Percentiles rank a stretch among this genome's conserved stretches.
Conservation (phyloP, 108 stramenopile genomes). For the Hondaea fermentalgiana region DNA sequence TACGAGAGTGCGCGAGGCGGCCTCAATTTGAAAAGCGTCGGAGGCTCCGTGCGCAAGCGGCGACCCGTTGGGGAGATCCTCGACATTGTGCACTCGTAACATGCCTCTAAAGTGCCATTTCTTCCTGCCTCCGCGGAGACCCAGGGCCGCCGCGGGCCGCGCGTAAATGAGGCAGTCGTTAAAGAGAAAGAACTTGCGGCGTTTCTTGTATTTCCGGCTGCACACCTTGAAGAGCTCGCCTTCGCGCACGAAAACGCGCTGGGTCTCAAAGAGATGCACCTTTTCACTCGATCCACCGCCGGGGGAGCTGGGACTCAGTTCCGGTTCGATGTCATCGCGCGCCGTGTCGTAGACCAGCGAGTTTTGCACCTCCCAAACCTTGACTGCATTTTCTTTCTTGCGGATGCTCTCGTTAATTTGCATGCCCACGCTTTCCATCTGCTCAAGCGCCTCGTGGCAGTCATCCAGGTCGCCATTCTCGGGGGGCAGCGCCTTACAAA, state of each 20-base stretch:
- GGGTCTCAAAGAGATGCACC: not conserved
- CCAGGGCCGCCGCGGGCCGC: not conserved
- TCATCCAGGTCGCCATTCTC: not conserved
- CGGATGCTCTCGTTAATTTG: not conserved
- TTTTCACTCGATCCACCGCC: not conserved
- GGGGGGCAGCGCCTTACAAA: not conserved
- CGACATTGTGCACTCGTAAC: not conserved
- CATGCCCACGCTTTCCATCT: not conserved
- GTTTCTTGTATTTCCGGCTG: not conserved
- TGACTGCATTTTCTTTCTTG: slow-evolving; percentile 8
- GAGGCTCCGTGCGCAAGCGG: not conserved
- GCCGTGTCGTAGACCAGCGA: not conserved
- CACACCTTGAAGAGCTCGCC: slow-evolving; percentile 16
- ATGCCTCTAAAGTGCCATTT: not conserved
- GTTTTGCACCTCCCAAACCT: slow-evolving; percentile 8
- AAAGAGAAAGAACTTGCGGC: not conserved
- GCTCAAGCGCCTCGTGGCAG: not conserved
- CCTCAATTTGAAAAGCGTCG: not conserved
- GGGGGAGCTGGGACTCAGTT: not conserved
- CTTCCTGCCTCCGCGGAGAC: not conserved
- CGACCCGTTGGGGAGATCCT: not conserved
- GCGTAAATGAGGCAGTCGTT: not conserved
- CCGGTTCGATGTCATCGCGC: not conserved
- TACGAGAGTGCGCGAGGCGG: not conserved
- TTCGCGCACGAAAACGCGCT: not conserved